phyloP scores from a whole-genome alignment of 768 basidiomycete genomes.

The Lactarius trivialis region DNA sequence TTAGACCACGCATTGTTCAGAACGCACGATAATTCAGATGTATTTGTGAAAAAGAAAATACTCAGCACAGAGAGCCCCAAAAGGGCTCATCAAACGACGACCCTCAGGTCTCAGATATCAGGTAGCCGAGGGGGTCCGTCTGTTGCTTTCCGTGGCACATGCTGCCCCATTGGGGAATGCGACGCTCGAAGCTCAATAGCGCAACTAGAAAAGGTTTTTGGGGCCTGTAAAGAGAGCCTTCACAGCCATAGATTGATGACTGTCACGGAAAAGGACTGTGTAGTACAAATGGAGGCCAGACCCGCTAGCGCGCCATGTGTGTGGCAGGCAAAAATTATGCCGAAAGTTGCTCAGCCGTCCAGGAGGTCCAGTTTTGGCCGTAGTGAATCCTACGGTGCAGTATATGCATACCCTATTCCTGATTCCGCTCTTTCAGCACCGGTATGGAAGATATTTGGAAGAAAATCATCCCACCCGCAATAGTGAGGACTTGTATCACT shows the following conservation, averaged over 20 bases:
- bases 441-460: background rate
- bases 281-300: background rate
- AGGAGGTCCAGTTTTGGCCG: background rate
- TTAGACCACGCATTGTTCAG: no score
- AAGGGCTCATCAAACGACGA: no score
- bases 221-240: background rate
- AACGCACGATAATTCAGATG: no score
- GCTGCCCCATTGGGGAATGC: background rate
- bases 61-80: no score
- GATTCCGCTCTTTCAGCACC: background rate
- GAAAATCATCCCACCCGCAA: background rate
- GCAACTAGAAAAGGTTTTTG: background rate
- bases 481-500: background rate
- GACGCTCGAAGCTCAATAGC: background rate
- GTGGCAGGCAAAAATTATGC: background rate
- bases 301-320: background rate
- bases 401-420: background rate
- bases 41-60: no score
- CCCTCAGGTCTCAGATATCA: no score
- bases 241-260: background rate
- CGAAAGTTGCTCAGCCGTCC: background rate
- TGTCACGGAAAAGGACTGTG: background rate
- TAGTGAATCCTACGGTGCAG: background rate
- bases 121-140: background rate
- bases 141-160: background rate